These are phyloP conservation scores for Bipolaris bicolor DNA, from an alignment of 2,329 filamentous ascomycete species.

Conservation along the genomic window DNA sequence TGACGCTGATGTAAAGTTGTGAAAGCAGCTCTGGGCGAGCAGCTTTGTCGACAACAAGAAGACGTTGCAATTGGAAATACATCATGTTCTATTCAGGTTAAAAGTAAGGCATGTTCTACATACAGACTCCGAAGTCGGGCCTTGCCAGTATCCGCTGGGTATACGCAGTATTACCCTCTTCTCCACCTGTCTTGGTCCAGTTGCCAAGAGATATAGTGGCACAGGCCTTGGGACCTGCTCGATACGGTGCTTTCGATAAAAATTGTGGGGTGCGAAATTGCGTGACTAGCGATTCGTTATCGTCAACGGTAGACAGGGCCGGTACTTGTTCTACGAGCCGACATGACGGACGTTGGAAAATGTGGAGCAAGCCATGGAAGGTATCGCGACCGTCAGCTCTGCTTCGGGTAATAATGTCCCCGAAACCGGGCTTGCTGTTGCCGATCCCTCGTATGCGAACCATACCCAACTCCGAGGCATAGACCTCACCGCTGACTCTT, in stretches of 20 bases:
- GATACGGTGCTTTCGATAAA: conserved; percentile 1
- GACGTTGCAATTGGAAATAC: no score
- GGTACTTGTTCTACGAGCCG: not conserved
- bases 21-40: not conserved
- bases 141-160: not conserved
- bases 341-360: not conserved
- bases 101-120: not conserved
- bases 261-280: not conserved
- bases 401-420: not conserved
- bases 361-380: conserved; percentile 3
- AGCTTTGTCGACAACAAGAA: not conserved
- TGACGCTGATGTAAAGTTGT: not conserved
- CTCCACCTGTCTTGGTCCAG: conserved; percentile 1
- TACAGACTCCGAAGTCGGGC: conserved; percentile 9
- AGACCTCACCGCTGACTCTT: not conserved
- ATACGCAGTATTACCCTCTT: not conserved
- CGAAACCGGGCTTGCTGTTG: not conserved
- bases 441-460: not conserved
- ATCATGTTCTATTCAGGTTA: not conserved
- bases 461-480: not conserved
- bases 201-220: not conserved
- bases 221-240: conserved; percentile 13
- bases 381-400: not conserved
- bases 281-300: not conserved
- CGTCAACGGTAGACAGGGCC: not conserved